Base-by-base conservation (phyloP, 2,329 filamentous ascomycete genomes). In the Dactylellina cionopaga region DNA sequence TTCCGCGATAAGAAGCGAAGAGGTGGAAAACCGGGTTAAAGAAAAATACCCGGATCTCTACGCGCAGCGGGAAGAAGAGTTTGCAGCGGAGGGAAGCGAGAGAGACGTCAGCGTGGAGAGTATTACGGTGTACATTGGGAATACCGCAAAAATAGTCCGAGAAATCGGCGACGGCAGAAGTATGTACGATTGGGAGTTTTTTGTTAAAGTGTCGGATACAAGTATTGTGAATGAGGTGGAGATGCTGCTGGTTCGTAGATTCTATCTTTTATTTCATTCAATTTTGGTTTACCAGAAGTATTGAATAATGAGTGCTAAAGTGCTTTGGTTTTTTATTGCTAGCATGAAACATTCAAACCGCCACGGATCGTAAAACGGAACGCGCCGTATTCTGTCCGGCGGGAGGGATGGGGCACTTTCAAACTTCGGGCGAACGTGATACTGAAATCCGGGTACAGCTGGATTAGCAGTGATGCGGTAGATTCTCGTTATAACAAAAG, bases 101-200 rank as follows among this genome's bases (percentile, higher is more conserved):
- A 77, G 75, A 0, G 73, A 75, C 7, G 77, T 75, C 7, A 78
- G 77, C 3, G 77, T 81, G 0, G 79, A 83, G 63, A 80, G 80
- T 3, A 69, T 84, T 24, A 82, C 81, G 39, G 77, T 84, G 2
- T 78, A 82, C 65, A 80, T 83, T 54, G 83, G 82, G 13, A 83
- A 83, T 59, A 78, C 77, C 56, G 82, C 83, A 74, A 64, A 75
- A 9, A 43, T 78, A 9, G 74, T 80, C 2, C 54, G 75, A n/a
- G 51, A 71, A 68, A 49, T 13, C 15, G 74, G 29, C 56, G 78
- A 41, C 56, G 76, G 62, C 39, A 52, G 41, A n/a, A 83, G 82
- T 47, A 74, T 78, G 62, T 82, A 83, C 71, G 79, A 81, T 29
- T 84, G 83, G 82, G 81, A 79, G 0, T 83, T 83, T 71, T 84